phyloP scores from a whole-genome alignment of 257 asterid genomes.

The Solanum verrucosum region DNA sequence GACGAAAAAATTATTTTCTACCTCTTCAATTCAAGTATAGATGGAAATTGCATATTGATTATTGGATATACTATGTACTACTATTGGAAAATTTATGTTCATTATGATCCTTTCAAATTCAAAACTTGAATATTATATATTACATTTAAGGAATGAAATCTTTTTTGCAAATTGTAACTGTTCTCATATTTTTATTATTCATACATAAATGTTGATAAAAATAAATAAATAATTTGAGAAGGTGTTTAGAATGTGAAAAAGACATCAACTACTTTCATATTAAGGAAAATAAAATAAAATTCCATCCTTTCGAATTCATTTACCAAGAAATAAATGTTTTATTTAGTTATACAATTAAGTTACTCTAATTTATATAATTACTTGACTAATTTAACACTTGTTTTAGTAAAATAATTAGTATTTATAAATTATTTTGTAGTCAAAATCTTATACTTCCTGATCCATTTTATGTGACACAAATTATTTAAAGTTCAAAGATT shows the following conservation, averaged over 20 bases:
- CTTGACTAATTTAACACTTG: background rate
- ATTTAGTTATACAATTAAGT: background rate
- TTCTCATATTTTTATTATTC: background rate
- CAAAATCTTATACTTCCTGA: background rate
- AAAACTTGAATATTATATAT: background rate
- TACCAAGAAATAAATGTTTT: background rate
- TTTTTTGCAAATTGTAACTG: background rate
- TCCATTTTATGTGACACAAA: background rate
- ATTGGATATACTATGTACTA: background rate
- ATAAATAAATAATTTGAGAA: background rate
- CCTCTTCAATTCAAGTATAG: fast-evolving
- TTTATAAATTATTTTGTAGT: background rate
- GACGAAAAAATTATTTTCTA: fast-evolving
- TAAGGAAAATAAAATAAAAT: background rate
- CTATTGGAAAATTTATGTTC: background rate
- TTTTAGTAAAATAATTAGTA: background rate
- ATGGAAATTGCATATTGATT: background rate
- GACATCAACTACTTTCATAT: background rate
- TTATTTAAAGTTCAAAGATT: too few relatives aligned
- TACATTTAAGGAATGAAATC: background rate
- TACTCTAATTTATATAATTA: background rate
- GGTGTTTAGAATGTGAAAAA: background rate
- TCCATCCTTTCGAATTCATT: background rate
- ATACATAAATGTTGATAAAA: background rate
- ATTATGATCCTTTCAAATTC: background rate